Base-by-base conservation (phyloP, 2,329 filamentous ascomycete genomes). In the Xylaria sp. region DNA sequence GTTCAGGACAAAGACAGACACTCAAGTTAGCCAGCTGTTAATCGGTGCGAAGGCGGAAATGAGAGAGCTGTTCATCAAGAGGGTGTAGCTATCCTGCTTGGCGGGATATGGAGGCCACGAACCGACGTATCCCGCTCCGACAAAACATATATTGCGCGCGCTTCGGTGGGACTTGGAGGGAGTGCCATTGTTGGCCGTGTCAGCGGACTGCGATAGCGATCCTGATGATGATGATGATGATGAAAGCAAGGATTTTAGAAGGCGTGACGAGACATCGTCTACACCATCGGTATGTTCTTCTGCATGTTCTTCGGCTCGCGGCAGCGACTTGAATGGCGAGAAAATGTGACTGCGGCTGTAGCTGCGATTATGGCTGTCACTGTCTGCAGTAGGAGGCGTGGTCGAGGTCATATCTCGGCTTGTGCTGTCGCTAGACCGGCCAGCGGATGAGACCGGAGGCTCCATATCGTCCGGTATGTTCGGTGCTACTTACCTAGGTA, bases 331-430 rank as follows among this genome's bases (percentile, higher is more conserved):
- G 69, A 82, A 83, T 9, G 81, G 79, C 61, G 80, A 75, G 70
- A 37, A 10, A 37, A 8, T 37, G 10, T 10, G 34, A 10, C 34
- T 37, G 34, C 34, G 10, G 34, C 10, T 37, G 34, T 37, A 10
- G 34, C 34, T 37, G 34, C 7, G 10, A 10, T 37, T 37, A 2
- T 80, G 84, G 13, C 80, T 81, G 69, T 83, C 84, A 13, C 80
- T 81, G 69, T 83, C 81, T 12, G 83, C 82, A 3, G 83, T 84
- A 6, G 84, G 84, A 1, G 83, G 82, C 4, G 82, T 81, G 0
- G 83, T 84, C 1, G 83, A 84, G n/a, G 69, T 71, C 54, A 61
- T 57, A 55, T 81, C 78, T 57, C 72, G 69, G 46, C 73, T 73
- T 31, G 62, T 64, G 60, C 72, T 73, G 23, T 81, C 80, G 50